A percentile compares a stretch with the other conserved stretches of the same genome.
Conservation (phyloP, 23 red algal species). For the Chondrus crispus region DNA sequence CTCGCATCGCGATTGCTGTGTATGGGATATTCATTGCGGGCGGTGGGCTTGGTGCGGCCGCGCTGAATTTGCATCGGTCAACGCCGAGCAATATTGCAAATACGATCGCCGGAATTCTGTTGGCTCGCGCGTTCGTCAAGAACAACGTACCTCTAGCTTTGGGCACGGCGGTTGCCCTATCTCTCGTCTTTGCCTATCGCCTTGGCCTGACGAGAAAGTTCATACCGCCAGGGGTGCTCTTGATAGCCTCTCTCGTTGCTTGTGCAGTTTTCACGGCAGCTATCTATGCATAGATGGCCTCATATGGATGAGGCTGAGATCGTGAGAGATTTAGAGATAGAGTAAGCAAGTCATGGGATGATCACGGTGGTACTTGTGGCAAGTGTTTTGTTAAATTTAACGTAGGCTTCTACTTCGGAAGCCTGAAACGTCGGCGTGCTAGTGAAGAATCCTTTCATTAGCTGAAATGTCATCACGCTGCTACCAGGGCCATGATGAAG, state of each 20-base stretch:
- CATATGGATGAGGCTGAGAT: too few species aligned
- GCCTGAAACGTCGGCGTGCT: too few species aligned
- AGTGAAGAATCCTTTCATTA: too few species aligned
- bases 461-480: too few species aligned
- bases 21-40: slow-evolving; percentile 76
- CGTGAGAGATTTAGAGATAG: too few species aligned
- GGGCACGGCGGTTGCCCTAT: slow-evolving; percentile 52
- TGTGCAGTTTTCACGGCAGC: slow-evolving; percentile 58
- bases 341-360: too few species aligned
- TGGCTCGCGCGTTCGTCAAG: slow-evolving; percentile 61
- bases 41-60: slow-evolving; percentile 69
- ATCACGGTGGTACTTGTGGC: too few species aligned
- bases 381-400: too few species aligned
- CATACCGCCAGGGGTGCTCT: slow-evolving; percentile 79
- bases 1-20: slow-evolving; percentile 25
- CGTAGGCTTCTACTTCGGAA: too few species aligned
- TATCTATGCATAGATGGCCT: slow-evolving; percentile 46
- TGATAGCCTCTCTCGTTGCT: slow-evolving; percentile 55
- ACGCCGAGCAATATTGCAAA: slow-evolving; percentile 52
- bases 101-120: slow-evolving; percentile 46
- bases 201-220: slow-evolving; percentile 84
- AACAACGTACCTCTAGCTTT: slow-evolving; percentile 64
- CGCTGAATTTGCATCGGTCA: slow-evolving; percentile 39
- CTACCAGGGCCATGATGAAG: slow-evolving; percentile 57
- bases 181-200: slow-evolving; percentile 71